Percentiles rank a stretch among this genome's conserved stretches.
Conservation (phyloP, 1,284 basidiomycete genomes). For the Ustilago hordei region DNA sequence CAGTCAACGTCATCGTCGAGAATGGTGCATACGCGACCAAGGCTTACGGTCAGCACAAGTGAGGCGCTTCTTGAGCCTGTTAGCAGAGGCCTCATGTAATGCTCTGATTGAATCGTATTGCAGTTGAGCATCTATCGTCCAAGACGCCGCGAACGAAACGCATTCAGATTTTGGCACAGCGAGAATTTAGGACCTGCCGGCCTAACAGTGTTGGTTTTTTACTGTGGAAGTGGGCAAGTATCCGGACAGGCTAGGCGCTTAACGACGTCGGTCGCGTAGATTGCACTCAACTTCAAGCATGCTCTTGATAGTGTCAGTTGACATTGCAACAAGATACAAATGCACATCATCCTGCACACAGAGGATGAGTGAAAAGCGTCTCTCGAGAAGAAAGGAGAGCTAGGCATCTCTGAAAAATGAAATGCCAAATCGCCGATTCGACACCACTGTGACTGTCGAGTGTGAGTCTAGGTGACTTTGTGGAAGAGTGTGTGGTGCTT, state of each 20-base stretch:
- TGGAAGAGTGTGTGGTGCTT: neutral
- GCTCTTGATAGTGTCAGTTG: too few relatives aligned
- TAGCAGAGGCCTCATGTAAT: neutral
- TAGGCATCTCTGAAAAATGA: neutral
- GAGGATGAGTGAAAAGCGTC: neutral
- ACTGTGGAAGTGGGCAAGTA: too few relatives aligned
- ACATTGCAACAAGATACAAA: too few relatives aligned
- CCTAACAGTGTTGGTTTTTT: neutral
- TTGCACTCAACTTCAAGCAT: too few relatives aligned
- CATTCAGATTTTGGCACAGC: too few relatives aligned
- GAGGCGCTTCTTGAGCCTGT: neutral
- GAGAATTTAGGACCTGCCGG: neutral
- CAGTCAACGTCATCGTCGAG: slow-evolving; percentile 80
- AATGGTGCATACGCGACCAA: slow-evolving; percentile 68
- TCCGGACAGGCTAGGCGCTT: too few relatives aligned
- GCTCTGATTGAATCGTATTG: neutral
- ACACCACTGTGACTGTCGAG: slow-evolving; percentile 1
- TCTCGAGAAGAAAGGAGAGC: too few relatives aligned
- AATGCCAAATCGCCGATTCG: neutral
- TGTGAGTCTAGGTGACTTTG: neutral
- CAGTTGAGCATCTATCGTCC: neutral
- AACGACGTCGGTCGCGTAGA: too few relatives aligned
- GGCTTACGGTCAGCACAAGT: slow-evolving; percentile 66
- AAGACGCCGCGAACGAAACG: too few relatives aligned
- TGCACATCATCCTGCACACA: neutral